Conservation (phyloP, 345 rosid genomes). For the Gossypium rotundifolium region DNA sequence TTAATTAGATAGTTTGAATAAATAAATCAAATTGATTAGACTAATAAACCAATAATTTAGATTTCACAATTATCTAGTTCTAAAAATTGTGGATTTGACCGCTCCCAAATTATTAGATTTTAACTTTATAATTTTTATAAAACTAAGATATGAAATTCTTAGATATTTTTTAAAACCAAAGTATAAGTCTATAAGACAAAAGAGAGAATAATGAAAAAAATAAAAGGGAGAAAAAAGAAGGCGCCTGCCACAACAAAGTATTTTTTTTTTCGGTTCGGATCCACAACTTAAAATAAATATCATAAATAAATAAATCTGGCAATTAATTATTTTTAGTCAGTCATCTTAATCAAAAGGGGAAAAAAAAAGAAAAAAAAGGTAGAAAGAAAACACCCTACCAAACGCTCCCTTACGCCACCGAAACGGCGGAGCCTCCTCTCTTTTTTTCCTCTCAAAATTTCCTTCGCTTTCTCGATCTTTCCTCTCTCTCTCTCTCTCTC, state of each 20-base stretch:
- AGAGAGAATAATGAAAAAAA: not conserved
- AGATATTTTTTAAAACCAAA: no score
- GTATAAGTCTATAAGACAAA: no score
- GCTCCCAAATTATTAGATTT: no score
- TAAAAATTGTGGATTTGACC: no score
- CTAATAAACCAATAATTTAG: no score
- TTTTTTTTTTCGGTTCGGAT: not conserved
- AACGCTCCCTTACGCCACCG: constrained; percentile 12
- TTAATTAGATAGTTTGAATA: no score
- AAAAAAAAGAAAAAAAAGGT: not conserved
- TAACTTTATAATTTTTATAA: no score
- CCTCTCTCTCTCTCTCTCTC: not conserved
- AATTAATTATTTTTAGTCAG: not conserved
- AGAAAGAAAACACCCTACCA: not conserved
- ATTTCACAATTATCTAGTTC: no score
- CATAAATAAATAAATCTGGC: not conserved
- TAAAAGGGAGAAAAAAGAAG: no score
- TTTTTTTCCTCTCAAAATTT: not conserved
- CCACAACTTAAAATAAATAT: not conserved
- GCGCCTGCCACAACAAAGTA: no score
- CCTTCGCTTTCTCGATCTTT: not conserved
- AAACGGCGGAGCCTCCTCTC: not conserved
- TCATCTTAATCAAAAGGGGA: not conserved
- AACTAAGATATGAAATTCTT: no score
- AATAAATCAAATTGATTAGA: no score